Evolutionary conservation across 2,329 filamentous ascomycete genomes (phyloP).

Genomic region (Ilyonectria sp.): DNA sequence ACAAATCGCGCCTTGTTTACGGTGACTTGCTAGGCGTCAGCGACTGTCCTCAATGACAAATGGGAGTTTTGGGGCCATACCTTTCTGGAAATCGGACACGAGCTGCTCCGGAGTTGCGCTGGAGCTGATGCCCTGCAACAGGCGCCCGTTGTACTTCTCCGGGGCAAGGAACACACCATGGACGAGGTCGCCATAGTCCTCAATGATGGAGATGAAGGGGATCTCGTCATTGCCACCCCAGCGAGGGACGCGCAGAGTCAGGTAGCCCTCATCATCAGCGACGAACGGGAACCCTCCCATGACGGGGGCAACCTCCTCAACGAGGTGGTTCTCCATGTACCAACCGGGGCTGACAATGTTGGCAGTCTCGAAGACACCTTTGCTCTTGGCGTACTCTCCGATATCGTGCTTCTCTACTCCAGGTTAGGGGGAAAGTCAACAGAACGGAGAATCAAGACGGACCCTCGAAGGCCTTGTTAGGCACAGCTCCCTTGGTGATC

Average conservation of each 20-base stretch:
- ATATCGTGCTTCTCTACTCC: conserved; percentile 55
- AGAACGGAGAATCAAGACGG: conserved; percentile 16
- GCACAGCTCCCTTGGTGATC: conserved; percentile 52
- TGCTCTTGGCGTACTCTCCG: conserved; percentile 54
- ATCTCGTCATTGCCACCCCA: conserved; percentile 57
- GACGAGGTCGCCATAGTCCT: conserved; percentile 63
- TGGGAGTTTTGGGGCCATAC: conserved; percentile 22
- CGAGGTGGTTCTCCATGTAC: conserved; percentile 61
- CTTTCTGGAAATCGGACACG: conserved; percentile 52
- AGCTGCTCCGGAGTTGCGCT: conserved; percentile 50
- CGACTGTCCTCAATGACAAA: not conserved
- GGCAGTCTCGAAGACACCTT: conserved; percentile 52
- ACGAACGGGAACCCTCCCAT: conserved; percentile 59
- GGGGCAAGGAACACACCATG: conserved; percentile 61
- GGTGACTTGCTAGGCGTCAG: conserved; percentile 44
- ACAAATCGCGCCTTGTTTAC: conserved; percentile 52
- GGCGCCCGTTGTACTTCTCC: conserved; percentile 52
- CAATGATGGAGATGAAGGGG: conserved; percentile 56
- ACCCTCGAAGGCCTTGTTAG: conserved; percentile 54
- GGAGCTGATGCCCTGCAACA: conserved; percentile 57
- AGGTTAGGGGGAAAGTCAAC: conserved; percentile 2
- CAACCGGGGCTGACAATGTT: conserved; percentile 56
- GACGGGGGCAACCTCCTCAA: conserved; percentile 50
- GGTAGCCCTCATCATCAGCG: conserved; percentile 53
- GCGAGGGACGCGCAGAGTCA: conserved; percentile 54